Evolutionary conservation across 768 basidiomycete species (phyloP), one percentile per base, ranked within the genome.

Genomic region (Coprinellus aureogranulatus): DNA sequence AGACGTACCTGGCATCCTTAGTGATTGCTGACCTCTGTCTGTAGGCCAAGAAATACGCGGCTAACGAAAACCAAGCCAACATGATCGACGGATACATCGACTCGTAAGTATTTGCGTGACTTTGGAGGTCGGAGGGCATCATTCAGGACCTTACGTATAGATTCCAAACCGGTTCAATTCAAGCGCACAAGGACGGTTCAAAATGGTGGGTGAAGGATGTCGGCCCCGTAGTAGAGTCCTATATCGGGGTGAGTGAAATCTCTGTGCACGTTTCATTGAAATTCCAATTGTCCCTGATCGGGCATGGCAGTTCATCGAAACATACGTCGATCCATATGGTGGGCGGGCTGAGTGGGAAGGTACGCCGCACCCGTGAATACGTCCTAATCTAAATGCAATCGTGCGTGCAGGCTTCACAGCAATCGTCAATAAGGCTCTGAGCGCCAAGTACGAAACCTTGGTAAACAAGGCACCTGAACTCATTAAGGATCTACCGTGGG

Each of bases 281-380:
- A n/a, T n/a, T n/a, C n/a, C n/a, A n/a, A n/a, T n/a, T n/a, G n/a
- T n/a, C 18, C 37, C 37, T 39, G 37, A 39, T 39, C 9, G 12
- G 22, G 11, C 44, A 52, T 39, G 39, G 23, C 11, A 10, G 71
- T 92, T 91, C 68, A 80, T 92, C 40, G 90, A 92, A 77, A 92
- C 88, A 1, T 91, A 91, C 59, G 87, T 93, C 18, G 93, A 94
- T 66, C 93, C 93, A 6, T 93, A 90, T 58, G 93, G 92, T 34
- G 88, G 83, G n/a, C 84, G 93, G 51, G 93, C 93, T 0, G 93
- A 94, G 69, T 94, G 92, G 92, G 92, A 94, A 82, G 92, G 90
- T 85, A 55, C 34, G 63, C 54, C 28, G 34, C 56, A 41, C 25
- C 55, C 50, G 53, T n/a, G 49, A 55, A 40, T 53, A 6, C 34